Evolutionary conservation across 2,329 filamentous ascomycete species (phyloP), one percentile per base, ranked within the genome.

Genomic region (Shiraia bambusicola): DNA sequence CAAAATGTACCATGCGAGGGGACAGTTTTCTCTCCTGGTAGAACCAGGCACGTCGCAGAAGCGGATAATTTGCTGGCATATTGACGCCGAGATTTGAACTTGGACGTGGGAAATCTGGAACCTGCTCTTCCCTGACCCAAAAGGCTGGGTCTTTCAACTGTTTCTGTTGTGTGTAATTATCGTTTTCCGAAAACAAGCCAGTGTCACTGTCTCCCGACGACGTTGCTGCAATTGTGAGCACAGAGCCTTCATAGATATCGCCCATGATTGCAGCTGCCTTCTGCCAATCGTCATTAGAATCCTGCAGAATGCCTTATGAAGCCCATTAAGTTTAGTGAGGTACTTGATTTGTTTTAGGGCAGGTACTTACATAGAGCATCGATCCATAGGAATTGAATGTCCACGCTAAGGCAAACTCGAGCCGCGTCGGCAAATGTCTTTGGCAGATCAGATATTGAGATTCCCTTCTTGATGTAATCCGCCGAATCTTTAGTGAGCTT

Each of bases 11-110:
- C 3, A 49, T 36, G 6, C 53, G 46, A 5, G 42, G 38, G 4
- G 53, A 49, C 5, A 57, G 40, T 6, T 47, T 17, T 7, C 53
- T 39, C 19, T 57, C 53, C 30, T 57, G 51, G 17, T 44, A 36
- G 1, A 52, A 51, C 53, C 50, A 57, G 1, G 25, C 53, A 6
- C 53, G 46, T 2, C 9, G 7, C 2, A 49, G 12, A 6, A 57
- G 33, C 4, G 42, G 45, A n/a, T 37, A 37, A 2, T 24, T n/a
- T 2, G 7, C 6, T 22, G 19, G 19, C 27, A 11, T 31, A n/a
- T 14, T n/a, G n/a, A n/a, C n/a, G n/a, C n/a, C n/a, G n/a, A n/a
- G n/a, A n/a, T n/a, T n/a, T n/a, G n/a, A n/a, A n/a, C n/a, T n/a
- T n/a, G n/a, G n/a, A n/a, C n/a, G n/a, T n/a, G n/a, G 4, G 19